phyloP scores from a whole-genome alignment of 192 early-diverging fungal species.

The Coemansia sp. region DNA sequence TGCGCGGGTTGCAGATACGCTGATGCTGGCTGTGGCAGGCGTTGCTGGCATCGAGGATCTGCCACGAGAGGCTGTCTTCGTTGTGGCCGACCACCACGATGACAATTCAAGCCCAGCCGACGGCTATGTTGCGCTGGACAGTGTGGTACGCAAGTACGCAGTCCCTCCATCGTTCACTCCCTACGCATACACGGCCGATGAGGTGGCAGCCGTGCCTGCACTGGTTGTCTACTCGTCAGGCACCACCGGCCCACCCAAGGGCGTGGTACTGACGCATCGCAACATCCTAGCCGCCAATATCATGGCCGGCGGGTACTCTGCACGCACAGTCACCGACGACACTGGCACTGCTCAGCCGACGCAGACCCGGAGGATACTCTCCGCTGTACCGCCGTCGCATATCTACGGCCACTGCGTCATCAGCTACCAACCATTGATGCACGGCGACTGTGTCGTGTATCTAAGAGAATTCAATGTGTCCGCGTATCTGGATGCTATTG shows the following conservation, averaged over 20 bases:
- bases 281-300: constrained; percentile 28
- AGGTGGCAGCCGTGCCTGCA: constrained; percentile 16
- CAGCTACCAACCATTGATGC: constrained; percentile 32
- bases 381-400: constrained; percentile 22
- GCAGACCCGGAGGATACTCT: constrained; percentile 5
- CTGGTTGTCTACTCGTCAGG: constrained; percentile 45
- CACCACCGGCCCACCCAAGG: constrained; percentile 40
- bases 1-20: not conserved
- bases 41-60: constrained; percentile 13
- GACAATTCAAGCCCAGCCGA: not conserved
- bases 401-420: constrained; percentile 42
- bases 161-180: not conserved
- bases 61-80: not conserved
- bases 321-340: not conserved
- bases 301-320: constrained; percentile 16
- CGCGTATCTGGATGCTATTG: constrained; percentile 28
- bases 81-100: not conserved
- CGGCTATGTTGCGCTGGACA: not conserved
- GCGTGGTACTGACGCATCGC: constrained; percentile 40
- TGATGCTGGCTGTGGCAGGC: not conserved
- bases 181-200: not conserved
- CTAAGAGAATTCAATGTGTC: constrained; percentile 11
- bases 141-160: not conserved
- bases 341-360: not conserved
- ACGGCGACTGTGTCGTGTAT: constrained; percentile 27